These are phyloP conservation scores for Cutaneotrichosporon sp. DNA, from an alignment of 1,284 basidiomycete species.

Conservation along the genomic window DNA sequence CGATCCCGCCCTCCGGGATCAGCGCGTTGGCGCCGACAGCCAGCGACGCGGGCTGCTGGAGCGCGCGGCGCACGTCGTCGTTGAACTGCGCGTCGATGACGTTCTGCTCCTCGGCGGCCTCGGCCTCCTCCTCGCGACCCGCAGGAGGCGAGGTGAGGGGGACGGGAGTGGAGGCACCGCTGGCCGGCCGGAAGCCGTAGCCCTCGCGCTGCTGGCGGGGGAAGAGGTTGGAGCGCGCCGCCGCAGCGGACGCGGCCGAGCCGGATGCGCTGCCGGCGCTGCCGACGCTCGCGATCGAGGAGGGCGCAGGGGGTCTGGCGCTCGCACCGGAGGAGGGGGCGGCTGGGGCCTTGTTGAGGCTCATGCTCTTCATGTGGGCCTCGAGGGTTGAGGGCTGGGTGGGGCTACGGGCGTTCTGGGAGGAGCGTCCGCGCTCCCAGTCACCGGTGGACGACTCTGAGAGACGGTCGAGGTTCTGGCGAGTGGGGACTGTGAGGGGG, in stretches of 20 bases:
- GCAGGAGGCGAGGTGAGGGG: constrained; percentile 7
- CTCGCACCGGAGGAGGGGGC: not conserved
- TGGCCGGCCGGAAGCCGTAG: constrained; percentile 73
- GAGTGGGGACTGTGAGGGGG: constrained; percentile 33
- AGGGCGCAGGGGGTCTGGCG: not conserved
- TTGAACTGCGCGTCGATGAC: constrained; percentile 23
- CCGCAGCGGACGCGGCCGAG: too few relatives aligned
- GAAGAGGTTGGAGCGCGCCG: constrained; percentile 5
- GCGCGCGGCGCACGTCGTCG: constrained; percentile 22
- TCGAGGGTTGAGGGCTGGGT: constrained; percentile 31
- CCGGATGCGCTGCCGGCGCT: not conserved
- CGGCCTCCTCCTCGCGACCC: not conserved
- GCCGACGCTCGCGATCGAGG: not conserved
- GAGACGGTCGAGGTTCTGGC: constrained; percentile 40
- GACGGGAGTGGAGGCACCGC: constrained; percentile 64
- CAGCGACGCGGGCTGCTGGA: constrained; percentile 11
- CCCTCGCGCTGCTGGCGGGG: constrained; percentile 60
- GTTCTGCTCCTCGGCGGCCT: constrained; percentile 11
- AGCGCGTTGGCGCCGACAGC: not conserved
- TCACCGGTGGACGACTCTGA: constrained; percentile 50
- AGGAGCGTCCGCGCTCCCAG: constrained; percentile 49
- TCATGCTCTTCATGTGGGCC: constrained; percentile 12
- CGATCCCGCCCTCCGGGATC: constrained; percentile 58
- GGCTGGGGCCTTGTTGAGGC: constrained; percentile 1
- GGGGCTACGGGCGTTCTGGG: constrained; percentile 43